Evolutionary conservation across 1,284 basidiomycete genomes (phyloP).

Genomic region (Ganoderma multipileum): DNA sequence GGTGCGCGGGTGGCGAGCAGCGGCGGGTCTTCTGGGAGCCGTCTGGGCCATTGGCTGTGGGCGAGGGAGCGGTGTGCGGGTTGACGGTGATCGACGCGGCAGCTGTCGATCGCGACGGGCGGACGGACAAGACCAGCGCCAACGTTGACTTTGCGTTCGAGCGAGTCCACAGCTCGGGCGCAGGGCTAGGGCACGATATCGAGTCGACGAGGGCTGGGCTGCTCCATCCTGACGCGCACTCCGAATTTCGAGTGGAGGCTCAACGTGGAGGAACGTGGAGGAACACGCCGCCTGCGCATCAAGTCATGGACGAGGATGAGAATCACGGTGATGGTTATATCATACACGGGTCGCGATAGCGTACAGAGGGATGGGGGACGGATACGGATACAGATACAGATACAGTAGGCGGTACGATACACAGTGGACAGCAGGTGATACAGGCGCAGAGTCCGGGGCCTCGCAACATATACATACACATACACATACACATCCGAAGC

Average conservation of each 20-base stretch:
- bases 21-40: background rate
- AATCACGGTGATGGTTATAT: background rate
- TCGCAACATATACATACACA: conserved; percentile 2
- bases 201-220: too few species aligned
- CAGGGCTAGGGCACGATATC: too few species aligned
- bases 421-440: conserved; percentile 19
- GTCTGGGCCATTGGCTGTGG: background rate
- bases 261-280: too few species aligned
- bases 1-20: background rate
- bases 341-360: background rate
- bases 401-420: conserved; percentile 1
- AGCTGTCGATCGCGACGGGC: background rate
- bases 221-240: background rate
- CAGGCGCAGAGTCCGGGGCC: conserved; percentile 18
- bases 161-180: too few species aligned
- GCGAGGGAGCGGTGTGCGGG: background rate
- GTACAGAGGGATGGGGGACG: background rate
- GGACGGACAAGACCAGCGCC: background rate
- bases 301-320: background rate
- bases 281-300: background rate
- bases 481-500: background rate
- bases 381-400: conserved; percentile 2
- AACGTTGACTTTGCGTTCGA: background rate
- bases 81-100: background rate
- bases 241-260: background rate